Evolutionary conservation across 148 eudicot species (phyloP).

Genomic region (Simmondsia chinensis): DNA sequence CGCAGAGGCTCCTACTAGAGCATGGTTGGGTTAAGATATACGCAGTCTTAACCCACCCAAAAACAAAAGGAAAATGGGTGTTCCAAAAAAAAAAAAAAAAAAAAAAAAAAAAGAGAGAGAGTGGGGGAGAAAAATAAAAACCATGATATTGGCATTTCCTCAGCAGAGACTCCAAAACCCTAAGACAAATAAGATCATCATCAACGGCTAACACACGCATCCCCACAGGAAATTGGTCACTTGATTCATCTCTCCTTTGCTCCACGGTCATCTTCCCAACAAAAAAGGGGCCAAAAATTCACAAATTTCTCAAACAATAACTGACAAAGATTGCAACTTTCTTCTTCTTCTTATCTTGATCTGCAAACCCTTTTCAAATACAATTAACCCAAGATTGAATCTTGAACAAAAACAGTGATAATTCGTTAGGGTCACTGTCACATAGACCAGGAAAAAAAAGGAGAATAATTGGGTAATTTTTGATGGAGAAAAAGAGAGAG

Average conservation of each 20-base stretch:
- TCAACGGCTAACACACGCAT: slow-evolving; percentile 65
- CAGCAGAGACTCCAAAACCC: slow-evolving; percentile 31
- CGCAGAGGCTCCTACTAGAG: too few species aligned
- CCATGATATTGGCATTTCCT: slow-evolving; percentile 57
- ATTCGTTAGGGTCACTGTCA: slow-evolving; percentile 24
- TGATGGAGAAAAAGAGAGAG: slow-evolving; percentile 4
- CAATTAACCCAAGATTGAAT: slow-evolving; percentile 8
- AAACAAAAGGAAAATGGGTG: background rate
- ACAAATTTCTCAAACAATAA: background rate
- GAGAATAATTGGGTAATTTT: slow-evolving; percentile 1
- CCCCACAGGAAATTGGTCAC: slow-evolving; percentile 46
- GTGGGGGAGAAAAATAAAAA: too few species aligned
- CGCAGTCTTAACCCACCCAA: too few species aligned
- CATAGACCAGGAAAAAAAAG: background rate
- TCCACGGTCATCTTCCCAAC: slow-evolving; percentile 28
- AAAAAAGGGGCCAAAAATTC: background rate
- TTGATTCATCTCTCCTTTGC: slow-evolving; percentile 13
- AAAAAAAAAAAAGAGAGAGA: background rate
- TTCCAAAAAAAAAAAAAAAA: background rate
- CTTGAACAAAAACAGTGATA: slow-evolving; percentile 6
- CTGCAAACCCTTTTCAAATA: slow-evolving; percentile 8
- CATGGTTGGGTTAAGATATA: too few species aligned
- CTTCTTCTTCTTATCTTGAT: slow-evolving; percentile 8
- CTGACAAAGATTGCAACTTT: background rate
- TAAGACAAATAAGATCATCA: slow-evolving; percentile 46